phyloP scores from a whole-genome alignment of 106 monocot genomes.

The Apostasia shenzhenica region DNA sequence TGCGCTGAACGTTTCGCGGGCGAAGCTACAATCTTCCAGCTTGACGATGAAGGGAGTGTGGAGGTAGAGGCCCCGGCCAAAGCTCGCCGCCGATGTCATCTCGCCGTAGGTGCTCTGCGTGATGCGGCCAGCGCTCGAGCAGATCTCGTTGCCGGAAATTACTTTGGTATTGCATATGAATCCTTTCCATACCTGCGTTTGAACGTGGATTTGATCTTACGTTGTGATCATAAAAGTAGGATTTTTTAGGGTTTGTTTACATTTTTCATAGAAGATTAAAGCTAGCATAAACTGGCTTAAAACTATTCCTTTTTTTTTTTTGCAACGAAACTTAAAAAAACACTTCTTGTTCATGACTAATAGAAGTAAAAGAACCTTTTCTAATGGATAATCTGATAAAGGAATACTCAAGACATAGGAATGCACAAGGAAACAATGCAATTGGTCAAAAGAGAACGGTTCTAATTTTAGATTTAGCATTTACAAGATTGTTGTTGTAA shows the following conservation, averaged over 20 bases:
- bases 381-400: not conserved
- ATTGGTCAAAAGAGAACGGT: no score
- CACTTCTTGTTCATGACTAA: not conserved
- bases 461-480: no score
- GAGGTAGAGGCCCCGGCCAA: slow-evolving; percentile 37
- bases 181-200: slow-evolving; percentile 56
- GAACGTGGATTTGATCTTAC: not conserved
- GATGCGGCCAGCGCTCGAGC: slow-evolving; percentile 58
- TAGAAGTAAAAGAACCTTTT: not conserved
- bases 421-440: no score
- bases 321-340: not conserved
- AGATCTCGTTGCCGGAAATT: slow-evolving; percentile 30
- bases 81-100: slow-evolving; percentile 33
- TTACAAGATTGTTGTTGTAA: no score
- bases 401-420: no score
- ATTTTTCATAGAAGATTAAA: not conserved
- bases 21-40: slow-evolving; percentile 42
- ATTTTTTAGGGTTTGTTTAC: not conserved
- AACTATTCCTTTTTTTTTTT: not conserved
- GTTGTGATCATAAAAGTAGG: no score
- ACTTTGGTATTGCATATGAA: slow-evolving; percentile 34
- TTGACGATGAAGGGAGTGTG: slow-evolving; percentile 36
- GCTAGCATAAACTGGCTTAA: not conserved
- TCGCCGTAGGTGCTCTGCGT: slow-evolving; percentile 49
- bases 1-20: slow-evolving; percentile 34